These are phyloP conservation scores for Effrenium voratum DNA, from an alignment of 73 alveolate genomes.

Conservation along the genomic window DNA sequence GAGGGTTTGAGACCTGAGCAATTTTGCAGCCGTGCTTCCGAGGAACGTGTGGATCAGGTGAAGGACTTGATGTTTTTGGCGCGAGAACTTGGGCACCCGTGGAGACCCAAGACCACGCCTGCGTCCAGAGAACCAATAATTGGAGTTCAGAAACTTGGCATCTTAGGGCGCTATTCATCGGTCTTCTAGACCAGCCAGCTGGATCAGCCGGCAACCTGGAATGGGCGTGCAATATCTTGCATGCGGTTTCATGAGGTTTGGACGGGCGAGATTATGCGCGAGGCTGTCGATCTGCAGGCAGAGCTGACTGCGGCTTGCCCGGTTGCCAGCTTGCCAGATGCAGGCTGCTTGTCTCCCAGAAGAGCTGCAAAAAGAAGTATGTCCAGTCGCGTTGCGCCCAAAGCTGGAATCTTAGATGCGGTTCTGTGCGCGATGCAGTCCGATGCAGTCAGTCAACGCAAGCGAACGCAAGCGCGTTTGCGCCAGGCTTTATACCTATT, in stretches of 20 bases:
- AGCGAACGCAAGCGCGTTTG: background rate
- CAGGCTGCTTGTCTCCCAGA: conserved; percentile 68
- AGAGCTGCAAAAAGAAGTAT: conserved; percentile 43
- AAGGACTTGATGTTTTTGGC: conserved; percentile 77
- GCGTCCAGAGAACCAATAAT: background rate
- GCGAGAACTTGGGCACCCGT: conserved; percentile 68
- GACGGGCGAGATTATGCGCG: conserved; percentile 77
- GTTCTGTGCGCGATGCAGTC: background rate
- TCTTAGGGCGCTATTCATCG: conserved; percentile 42
- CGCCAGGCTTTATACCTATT: conserved; percentile 37
- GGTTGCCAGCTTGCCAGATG: too few species aligned
- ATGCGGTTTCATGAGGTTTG: background rate
- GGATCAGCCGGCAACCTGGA: conserved; percentile 32
- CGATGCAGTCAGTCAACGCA: background rate
- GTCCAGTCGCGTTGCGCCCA: conserved; percentile 55
- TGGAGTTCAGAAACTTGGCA: background rate
- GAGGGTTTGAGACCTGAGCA: background rate
- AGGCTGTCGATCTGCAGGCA: conserved; percentile 60
- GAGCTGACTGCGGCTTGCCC: too few species aligned
- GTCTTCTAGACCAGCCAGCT: conserved; percentile 23
- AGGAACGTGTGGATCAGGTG: conserved; percentile 43
- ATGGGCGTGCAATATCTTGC: background rate
- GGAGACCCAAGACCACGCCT: background rate
- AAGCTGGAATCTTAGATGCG: conserved; percentile 1
- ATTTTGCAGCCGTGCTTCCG: background rate